phyloP scores from a whole-genome alignment of 108 stramenopile genomes.

The Aurantiochytrium sp. region DNA sequence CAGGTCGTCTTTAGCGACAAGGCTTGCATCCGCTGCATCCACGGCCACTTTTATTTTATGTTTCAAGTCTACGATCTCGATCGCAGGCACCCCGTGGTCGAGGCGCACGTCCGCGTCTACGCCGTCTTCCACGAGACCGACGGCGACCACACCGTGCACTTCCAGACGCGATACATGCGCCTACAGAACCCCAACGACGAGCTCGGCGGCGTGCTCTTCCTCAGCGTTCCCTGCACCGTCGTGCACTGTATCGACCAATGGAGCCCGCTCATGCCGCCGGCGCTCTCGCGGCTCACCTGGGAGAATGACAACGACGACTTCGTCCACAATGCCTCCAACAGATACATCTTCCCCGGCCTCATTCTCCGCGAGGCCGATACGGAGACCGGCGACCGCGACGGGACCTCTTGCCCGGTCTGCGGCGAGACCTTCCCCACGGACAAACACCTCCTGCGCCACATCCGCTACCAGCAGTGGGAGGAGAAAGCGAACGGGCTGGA shows the following conservation, averaged over 20 bases:
- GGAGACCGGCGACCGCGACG: neutral
- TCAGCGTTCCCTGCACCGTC: constrained; percentile 35
- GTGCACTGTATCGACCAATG: constrained; percentile 37
- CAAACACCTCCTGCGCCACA: constrained; percentile 12
- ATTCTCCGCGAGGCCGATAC: constrained; percentile 6
- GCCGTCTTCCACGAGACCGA: constrained; percentile 41
- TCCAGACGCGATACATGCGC: constrained; percentile 39
- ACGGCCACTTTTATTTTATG: constrained; percentile 39
- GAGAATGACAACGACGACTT: neutral
- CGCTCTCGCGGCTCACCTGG: neutral
- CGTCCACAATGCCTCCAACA: neutral
- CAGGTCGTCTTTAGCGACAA: constrained; percentile 72
- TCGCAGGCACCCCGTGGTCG: constrained; percentile 65
- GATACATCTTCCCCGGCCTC: neutral
- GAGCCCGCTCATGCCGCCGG: constrained; percentile 39
- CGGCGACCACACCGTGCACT: neutral
- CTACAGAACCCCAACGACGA: constrained; percentile 44
- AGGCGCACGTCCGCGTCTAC: constrained; percentile 78
- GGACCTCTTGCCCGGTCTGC: neutral
- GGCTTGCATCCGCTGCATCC: constrained; percentile 56
- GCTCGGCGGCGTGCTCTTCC: constrained; percentile 34
- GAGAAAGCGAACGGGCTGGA: neutral
- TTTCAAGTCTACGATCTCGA: constrained; percentile 69
- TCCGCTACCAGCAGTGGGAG: constrained; percentile 26
- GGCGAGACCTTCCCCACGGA: constrained; percentile 15